Evolutionary conservation across 306 rosid genomes (phyloP).

Genomic region (Lathyrus aphaca): DNA sequence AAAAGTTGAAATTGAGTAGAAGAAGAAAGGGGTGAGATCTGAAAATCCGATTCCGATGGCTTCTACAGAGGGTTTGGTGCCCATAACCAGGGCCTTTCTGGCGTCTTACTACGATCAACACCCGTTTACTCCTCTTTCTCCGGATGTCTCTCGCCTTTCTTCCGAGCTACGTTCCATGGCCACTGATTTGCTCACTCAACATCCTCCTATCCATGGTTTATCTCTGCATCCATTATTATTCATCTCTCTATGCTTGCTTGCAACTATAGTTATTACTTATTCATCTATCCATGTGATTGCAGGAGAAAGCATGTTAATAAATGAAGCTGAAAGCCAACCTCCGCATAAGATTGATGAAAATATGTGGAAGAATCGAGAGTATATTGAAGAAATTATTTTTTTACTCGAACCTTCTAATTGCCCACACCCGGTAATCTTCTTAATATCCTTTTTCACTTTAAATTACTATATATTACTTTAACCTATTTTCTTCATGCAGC

Average conservation of each 20-base stretch:
- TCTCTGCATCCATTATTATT: not conserved
- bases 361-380: conserved; percentile 97
- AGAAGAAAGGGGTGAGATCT: not conserved
- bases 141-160: conserved; percentile 67
- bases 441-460: not conserved
- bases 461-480: too few relatives aligned
- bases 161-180: conserved; percentile 62
- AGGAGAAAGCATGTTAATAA: conserved; percentile 58
- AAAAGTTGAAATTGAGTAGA: not conserved
- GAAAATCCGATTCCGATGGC: conserved; percentile 61
- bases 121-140: conserved; percentile 70
- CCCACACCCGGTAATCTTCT: conserved; percentile 69
- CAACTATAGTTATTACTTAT: too few relatives aligned
- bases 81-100: conserved; percentile 77
- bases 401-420: conserved; percentile 69
- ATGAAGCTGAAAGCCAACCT: conserved; percentile 61
- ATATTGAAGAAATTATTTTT: conserved; percentile 77
- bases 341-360: conserved; percentile 97
- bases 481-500: conserved; percentile 53
- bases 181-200: conserved; percentile 49
- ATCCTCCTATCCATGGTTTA: conserved; percentile 66
- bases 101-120: conserved; percentile 82
- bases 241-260: not conserved
- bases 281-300: not conserved
- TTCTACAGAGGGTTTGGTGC: conserved; percentile 84